Conservation (phyloP, 2,329 filamentous ascomycete species). For the Aspergillus hortae region DNA sequence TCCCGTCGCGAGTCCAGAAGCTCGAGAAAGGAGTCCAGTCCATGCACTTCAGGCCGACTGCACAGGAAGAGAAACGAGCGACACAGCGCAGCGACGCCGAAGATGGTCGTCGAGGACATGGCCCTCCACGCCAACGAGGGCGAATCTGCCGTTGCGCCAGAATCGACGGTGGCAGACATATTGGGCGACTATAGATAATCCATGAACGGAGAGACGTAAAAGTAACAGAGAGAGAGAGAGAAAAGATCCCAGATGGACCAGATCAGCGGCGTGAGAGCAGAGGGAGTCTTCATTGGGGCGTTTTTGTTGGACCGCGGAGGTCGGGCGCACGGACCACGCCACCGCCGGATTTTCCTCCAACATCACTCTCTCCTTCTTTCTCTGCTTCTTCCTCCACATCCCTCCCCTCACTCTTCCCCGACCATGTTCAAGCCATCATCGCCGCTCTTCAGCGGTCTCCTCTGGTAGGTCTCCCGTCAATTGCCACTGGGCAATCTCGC, state of each 20-base stretch:
- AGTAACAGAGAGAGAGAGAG: conserved; percentile 2
- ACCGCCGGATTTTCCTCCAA: conserved; percentile 18
- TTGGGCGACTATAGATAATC: conserved; percentile 3
- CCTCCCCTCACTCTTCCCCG: conserved; percentile 14
- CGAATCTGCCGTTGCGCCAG: conserved; percentile 40
- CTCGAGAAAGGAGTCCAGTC: conserved; percentile 70
- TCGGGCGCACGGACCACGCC: conserved; percentile 20
- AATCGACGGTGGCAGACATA: conserved; percentile 34
- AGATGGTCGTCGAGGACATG: conserved; percentile 71
- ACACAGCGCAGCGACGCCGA: conserved; percentile 66
- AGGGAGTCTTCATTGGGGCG: conserved; percentile 14
- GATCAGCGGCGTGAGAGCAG: conserved; percentile 13
- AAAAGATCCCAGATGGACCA: conserved; percentile 5
- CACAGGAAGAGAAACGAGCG: conserved; percentile 71
- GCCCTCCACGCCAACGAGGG: conserved; percentile 60
- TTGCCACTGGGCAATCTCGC: too few species aligned
- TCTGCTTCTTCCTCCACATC: conserved; percentile 8
- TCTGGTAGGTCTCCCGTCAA: conserved; percentile 59
- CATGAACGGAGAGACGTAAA: conserved; percentile 16
- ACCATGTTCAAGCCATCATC: conserved; percentile 82
- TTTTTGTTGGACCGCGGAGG: conserved; percentile 19
- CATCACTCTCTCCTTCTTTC: not conserved
- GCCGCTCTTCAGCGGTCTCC: conserved; percentile 71
- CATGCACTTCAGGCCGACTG: conserved; percentile 72
- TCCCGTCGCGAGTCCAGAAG: conserved; percentile 71